Conservation (phyloP, 345 rosid species). For the Rhodamnia argentea region DNA sequence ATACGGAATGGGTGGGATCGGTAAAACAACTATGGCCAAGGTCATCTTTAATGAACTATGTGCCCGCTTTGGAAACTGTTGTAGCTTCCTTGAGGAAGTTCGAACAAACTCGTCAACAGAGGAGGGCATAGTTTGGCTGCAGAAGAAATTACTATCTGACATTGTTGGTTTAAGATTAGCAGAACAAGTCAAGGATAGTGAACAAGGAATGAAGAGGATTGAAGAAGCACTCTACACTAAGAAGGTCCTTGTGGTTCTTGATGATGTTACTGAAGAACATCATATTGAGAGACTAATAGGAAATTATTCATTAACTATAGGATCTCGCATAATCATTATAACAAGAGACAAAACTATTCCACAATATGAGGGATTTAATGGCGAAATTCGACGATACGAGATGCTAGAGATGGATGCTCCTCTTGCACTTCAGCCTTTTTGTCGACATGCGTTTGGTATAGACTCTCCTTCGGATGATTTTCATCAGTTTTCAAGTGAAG, state of each 20-base stretch:
- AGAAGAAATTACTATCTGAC: no score
- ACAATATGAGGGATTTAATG: neutral
- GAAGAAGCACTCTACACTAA: neutral
- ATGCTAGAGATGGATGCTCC: neutral
- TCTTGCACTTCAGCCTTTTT: neutral
- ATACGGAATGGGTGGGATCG: neutral
- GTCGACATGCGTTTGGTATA: neutral
- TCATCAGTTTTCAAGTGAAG: neutral
- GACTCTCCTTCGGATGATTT: neutral
- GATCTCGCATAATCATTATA: neutral
- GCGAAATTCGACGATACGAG: neutral
- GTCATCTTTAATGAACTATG: no score
- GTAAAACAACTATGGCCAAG: neutral
- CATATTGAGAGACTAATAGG: neutral
- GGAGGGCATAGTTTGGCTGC: neutral
- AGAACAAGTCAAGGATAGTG: neutral
- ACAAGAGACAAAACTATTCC: rapidly evolving
- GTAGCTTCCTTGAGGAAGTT: neutral
- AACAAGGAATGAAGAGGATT: rapidly evolving
- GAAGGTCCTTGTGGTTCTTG: neutral
- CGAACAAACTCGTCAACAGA: neutral
- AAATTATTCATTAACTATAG: rapidly evolving
- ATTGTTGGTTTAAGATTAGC: neutral
- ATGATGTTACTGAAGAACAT: neutral
- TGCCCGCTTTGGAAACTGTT: neutral